A percentile compares a stretch with the other conserved stretches of the same genome.
These are phyloP conservation scores for Fusarium algeriense DNA, from an alignment of 2,329 filamentous ascomycete species.

Conservation along the genomic window DNA sequence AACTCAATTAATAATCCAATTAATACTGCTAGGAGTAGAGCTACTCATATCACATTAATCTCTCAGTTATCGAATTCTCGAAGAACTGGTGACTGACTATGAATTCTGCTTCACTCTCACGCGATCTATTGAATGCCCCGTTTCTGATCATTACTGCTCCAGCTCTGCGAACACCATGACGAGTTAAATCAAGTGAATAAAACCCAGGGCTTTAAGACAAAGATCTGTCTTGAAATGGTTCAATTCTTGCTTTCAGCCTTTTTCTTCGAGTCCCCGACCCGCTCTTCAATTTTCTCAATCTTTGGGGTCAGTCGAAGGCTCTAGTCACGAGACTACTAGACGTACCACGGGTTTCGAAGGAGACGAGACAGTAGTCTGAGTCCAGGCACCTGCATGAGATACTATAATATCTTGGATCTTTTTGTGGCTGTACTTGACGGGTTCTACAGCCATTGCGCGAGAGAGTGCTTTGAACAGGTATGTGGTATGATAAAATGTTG, in stretches of 20 bases:
- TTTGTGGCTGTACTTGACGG: not conserved
- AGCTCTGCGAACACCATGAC: no score
- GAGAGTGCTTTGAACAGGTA: not conserved
- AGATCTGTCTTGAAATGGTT: not conserved
- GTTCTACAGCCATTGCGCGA: slow-evolving; percentile 1
- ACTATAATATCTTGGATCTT: not conserved
- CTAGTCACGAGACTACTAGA: rapidly evolving
- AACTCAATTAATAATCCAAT: no score
- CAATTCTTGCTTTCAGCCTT: not conserved
- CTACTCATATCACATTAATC: no score
- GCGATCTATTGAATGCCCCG: no score
- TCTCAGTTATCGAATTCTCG: no score
- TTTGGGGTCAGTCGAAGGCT: not conserved
- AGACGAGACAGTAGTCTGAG: not conserved
- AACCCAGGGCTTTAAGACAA: no score
- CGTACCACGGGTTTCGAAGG: not conserved
- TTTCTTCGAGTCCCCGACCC: not conserved
- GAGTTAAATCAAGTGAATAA: no score
- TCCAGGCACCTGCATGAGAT: not conserved
- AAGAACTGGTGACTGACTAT: no score
- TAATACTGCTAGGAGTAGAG: no score
- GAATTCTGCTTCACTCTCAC: no score
- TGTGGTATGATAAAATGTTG: not conserved
- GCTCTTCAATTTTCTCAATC: not conserved
- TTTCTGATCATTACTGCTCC: no score